Conservation (phyloP, 257 asterid species). For the Jasminum sambac region DNA sequence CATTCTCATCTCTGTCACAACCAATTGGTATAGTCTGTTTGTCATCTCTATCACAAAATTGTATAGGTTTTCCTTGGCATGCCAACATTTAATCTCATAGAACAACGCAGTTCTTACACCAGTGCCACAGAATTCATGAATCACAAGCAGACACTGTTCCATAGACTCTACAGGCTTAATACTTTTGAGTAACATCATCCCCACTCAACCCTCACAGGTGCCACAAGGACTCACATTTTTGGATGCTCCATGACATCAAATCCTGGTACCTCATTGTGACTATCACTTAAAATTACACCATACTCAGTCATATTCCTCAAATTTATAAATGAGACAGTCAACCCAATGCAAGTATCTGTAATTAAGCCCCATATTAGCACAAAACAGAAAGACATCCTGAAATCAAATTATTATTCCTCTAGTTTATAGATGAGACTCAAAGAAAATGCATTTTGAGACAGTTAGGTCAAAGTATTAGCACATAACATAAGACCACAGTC, state of each 20-base stretch:
- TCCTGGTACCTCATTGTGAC: background rate
- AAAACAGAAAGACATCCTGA: background rate
- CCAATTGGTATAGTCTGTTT: background rate
- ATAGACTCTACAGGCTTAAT: background rate
- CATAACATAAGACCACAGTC: background rate
- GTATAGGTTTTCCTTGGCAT: background rate
- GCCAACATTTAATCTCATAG: background rate
- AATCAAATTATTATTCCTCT: background rate
- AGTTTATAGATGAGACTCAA: no score
- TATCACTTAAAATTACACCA: background rate
- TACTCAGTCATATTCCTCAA: slow-evolving; percentile 1
- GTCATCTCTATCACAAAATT: background rate
- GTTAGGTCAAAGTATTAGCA: slow-evolving; percentile 8
- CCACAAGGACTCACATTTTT: background rate
- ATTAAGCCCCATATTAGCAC: slow-evolving; percentile 10
- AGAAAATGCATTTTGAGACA: background rate
- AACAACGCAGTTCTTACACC: background rate
- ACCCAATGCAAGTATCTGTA: background rate
- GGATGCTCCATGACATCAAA: background rate
- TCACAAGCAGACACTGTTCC: background rate
- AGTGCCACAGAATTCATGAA: background rate
- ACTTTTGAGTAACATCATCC: background rate
- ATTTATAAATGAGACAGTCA: background rate
- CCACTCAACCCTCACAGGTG: background rate
- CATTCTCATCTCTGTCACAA: background rate